A percentile compares a stretch with the other conserved stretches of the same genome.
These are phyloP conservation scores for Gossypium australe DNA, from an alignment of 345 rosid species.

Conservation along the genomic window DNA sequence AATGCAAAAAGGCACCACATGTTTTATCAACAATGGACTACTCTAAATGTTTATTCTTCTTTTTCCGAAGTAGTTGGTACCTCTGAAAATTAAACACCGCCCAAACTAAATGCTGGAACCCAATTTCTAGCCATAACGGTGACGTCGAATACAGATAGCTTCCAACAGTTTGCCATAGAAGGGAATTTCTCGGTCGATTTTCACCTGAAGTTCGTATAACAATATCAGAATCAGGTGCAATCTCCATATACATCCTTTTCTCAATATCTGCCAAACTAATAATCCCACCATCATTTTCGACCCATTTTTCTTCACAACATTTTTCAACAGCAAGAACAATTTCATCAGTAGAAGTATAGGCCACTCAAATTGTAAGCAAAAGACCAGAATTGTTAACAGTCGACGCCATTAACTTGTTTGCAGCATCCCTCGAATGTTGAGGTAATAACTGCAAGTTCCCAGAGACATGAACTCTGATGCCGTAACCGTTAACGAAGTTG, in stretches of 20 bases:
- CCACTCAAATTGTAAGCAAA: neutral
- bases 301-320: constrained; percentile 27
- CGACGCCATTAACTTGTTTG: neutral
- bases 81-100: constrained; percentile 39
- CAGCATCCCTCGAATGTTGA: neutral
- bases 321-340: constrained; percentile 38
- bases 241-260: constrained; percentile 44
- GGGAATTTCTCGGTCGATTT: constrained; percentile 47
- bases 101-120: constrained; percentile 43
- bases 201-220: constrained; percentile 44
- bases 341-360: constrained; percentile 20
- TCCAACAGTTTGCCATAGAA: constrained; percentile 35
- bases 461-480: constrained; percentile 18
- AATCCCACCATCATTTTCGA: neutral
- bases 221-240: constrained; percentile 52
- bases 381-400: neutral
- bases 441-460: neutral
- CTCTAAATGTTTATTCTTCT: constrained; percentile 29
- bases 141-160: constrained; percentile 34
- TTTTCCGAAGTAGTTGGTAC: constrained; percentile 30
- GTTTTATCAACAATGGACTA: too few relatives aligned
- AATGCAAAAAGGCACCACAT: too few relatives aligned
- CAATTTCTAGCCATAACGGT: constrained; percentile 41
- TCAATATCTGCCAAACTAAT: constrained; percentile 32
- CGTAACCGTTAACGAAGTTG: constrained; percentile 26